Conservation (phyloP, 495 filamentous ascomycete genomes). For the Penicillium desertorum region DNA sequence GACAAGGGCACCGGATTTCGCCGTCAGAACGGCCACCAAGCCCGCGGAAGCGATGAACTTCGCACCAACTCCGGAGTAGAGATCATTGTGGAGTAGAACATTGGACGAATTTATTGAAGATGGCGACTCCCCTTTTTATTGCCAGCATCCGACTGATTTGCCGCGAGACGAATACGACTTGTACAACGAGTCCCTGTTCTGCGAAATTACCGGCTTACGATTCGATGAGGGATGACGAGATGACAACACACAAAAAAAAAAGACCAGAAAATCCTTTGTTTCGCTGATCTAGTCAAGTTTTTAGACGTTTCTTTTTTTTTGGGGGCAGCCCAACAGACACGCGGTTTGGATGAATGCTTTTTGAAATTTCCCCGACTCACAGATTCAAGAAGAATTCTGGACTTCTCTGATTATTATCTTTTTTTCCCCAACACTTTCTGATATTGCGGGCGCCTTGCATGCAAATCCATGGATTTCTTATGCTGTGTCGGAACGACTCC, state of each 20-base stretch:
- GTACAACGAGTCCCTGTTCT: slow-evolving; percentile 50
- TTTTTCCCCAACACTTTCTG: slow-evolving; percentile 25
- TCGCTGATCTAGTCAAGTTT: slow-evolving; percentile 49
- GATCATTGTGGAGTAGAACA: slow-evolving; percentile 55
- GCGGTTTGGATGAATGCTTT: slow-evolving; percentile 36
- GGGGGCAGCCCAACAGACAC: slow-evolving; percentile 49
- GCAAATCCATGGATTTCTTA: slow-evolving; percentile 35
- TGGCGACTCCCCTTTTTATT: slow-evolving; percentile 30
- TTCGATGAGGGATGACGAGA: slow-evolving; percentile 59
- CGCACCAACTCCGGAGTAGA: slow-evolving; percentile 56
- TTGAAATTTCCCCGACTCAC: slow-evolving; percentile 14
- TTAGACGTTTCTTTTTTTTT: slow-evolving; percentile 50
- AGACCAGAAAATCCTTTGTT: slow-evolving; percentile 42
- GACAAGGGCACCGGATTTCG: slow-evolving; percentile 79
- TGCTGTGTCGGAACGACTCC: slow-evolving; percentile 26
- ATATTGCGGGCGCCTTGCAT: slow-evolving; percentile 44
- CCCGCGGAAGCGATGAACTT: slow-evolving; percentile 77
- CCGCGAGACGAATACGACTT: slow-evolving; percentile 50
- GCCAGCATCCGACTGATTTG: slow-evolving; percentile 46
- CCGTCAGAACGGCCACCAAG: slow-evolving; percentile 77
- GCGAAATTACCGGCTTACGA: slow-evolving; percentile 51
- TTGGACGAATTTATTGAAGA: slow-evolving; percentile 32
- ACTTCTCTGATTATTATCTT: slow-evolving; percentile 25
- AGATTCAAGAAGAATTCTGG: slow-evolving; percentile 14
- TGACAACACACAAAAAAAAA: slow-evolving; percentile 48